phyloP scores from a whole-genome alignment of 2,329 filamentous ascomycete genomes.

The Scolecobasidium constrictum region DNA sequence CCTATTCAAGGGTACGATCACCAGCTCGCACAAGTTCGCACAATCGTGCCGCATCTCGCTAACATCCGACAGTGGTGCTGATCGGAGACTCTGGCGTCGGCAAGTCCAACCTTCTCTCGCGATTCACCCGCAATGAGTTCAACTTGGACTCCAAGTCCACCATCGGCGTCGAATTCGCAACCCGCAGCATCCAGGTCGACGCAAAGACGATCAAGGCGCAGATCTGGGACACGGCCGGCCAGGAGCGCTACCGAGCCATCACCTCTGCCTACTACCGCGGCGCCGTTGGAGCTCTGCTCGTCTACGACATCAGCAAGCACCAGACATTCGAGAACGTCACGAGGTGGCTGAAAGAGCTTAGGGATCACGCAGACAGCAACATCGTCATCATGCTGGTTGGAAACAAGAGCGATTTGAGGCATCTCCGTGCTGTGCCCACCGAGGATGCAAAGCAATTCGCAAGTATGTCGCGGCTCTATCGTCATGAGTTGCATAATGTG shows the following conservation, averaged over 20 bases:
- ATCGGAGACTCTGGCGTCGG: constrained; percentile 99
- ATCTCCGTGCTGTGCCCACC: constrained; percentile 90
- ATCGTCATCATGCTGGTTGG: constrained; percentile 99
- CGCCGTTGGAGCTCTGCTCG: constrained; percentile 90
- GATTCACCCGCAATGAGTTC: constrained; percentile 99
- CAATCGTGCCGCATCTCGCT: constrained; percentile 8
- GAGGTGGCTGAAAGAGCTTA: constrained; percentile 96
- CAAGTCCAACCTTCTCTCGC: constrained; percentile 98
- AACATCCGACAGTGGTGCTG: constrained; percentile 61
- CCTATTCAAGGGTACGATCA: constrained; percentile 82
- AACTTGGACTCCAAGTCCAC: constrained; percentile 99
- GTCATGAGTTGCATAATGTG: too few species aligned
- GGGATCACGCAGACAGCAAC: constrained; percentile 96
- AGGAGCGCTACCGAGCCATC: constrained; percentile 98
- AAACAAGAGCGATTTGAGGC: constrained; percentile 99
- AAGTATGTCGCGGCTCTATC: constrained; percentile 42
- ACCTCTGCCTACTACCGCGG: constrained; percentile 98
- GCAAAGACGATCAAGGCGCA: constrained; percentile 99
- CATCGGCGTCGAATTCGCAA: constrained; percentile 98
- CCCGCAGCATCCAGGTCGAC: constrained; percentile 96
- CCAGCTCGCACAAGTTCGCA: constrained; percentile 1
- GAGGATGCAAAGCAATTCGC: constrained; percentile 98
- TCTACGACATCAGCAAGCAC: constrained; percentile 99
- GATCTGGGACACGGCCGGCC: constrained; percentile 98
- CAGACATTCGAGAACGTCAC: constrained; percentile 99